These are phyloP conservation scores for Persicaria maculosa DNA, from an alignment of 148 eudicot genomes.

Conservation along the genomic window DNA sequence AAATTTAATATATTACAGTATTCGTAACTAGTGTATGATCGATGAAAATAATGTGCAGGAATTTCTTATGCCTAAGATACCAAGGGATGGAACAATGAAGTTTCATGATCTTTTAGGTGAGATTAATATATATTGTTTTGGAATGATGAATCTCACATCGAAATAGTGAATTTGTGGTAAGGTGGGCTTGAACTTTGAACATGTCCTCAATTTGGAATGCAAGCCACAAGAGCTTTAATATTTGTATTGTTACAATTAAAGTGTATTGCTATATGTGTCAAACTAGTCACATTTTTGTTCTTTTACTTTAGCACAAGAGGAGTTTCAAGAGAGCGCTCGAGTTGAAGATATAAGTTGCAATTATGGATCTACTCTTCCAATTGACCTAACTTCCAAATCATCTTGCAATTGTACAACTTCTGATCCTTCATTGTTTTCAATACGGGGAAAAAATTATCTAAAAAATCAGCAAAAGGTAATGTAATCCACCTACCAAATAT, in stretches of 20 bases:
- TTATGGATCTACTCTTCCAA: slow-evolving; percentile 50
- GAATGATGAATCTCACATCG: too few relatives aligned
- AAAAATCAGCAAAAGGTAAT: slow-evolving; percentile 48
- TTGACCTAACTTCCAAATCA: slow-evolving; percentile 33
- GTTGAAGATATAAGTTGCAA: slow-evolving; percentile 31
- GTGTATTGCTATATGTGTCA: background rate
- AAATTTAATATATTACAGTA: background rate
- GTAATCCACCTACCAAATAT: background rate
- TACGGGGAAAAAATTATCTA: slow-evolving; percentile 57
- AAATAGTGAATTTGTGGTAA: too few relatives aligned
- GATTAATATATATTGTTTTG: background rate
- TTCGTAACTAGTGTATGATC: background rate
- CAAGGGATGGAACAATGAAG: slow-evolving; percentile 47
- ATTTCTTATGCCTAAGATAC: slow-evolving; percentile 29
- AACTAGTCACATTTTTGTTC: background rate
- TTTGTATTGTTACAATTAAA: background rate
- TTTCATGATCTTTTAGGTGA: slow-evolving; percentile 52
- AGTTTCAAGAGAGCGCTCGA: slow-evolving; percentile 34
- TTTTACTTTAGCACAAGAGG: slow-evolving; percentile 44
- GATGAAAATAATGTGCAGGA: slow-evolving; percentile 23
- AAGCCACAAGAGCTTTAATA: background rate
- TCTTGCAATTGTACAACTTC: slow-evolving; percentile 53
- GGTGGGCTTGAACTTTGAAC: too few relatives aligned
- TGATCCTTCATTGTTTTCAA: slow-evolving; percentile 53
- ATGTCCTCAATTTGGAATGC: too few relatives aligned